Conservation (phyloP, 1,284 basidiomycete genomes). For the Melampsora larici-populina region DNA sequence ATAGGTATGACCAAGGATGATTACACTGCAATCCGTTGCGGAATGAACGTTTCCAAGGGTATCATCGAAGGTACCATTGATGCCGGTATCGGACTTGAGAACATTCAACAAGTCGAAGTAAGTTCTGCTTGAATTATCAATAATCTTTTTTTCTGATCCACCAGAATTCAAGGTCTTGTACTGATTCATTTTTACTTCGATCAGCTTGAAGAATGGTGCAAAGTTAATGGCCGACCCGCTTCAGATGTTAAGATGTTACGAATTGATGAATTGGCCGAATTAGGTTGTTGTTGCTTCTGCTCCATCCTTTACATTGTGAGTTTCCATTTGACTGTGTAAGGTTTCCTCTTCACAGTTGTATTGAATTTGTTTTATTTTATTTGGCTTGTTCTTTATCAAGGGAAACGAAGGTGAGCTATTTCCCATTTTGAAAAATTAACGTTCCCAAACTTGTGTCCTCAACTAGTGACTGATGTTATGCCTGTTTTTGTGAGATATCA, state of each 20-base stretch:
- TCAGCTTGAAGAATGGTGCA: slow-evolving; percentile 55
- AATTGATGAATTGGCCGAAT: slow-evolving; percentile 54
- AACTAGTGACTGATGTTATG: not conserved
- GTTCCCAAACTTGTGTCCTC: no score
- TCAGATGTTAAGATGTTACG: slow-evolving; percentile 55
- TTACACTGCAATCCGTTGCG: slow-evolving; percentile 55
- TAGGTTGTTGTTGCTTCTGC: slow-evolving; percentile 56
- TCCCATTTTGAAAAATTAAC: not conserved
- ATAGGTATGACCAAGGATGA: slow-evolving; percentile 51
- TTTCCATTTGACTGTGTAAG: not conserved
- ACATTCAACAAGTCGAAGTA: slow-evolving; percentile 52
- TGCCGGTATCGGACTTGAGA: slow-evolving; percentile 55
- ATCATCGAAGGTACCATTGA: slow-evolving; percentile 55
- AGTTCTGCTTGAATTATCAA: not conserved
- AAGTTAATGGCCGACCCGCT: slow-evolving; percentile 51
- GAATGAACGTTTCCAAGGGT: slow-evolving; percentile 55
- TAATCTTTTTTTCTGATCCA: not conserved
- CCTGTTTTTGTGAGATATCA: not conserved
- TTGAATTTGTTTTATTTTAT: not conserved
- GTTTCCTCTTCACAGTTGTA: not conserved
- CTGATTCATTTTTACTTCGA: no score
- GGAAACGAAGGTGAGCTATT: slow-evolving; percentile 38
- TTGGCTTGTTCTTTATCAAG: not conserved
- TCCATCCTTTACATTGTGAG: slow-evolving; percentile 48
- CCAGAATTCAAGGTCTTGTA: no score